phyloP scores from a whole-genome alignment of 331 rosid species.

The Quercus lobata region DNA sequence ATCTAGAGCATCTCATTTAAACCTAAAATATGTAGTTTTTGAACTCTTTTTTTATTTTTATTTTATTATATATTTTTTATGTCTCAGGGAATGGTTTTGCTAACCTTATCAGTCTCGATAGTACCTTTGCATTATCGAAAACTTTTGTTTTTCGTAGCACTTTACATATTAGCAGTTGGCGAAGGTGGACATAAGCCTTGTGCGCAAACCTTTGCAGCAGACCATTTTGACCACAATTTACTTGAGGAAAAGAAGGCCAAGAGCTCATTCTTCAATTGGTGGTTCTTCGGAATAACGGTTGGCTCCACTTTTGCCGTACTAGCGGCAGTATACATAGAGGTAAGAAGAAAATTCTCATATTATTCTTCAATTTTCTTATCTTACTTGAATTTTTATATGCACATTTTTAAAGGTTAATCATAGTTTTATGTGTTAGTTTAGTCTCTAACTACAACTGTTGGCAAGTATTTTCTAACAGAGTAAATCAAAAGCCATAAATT shows the following conservation, averaged over 20 bases:
- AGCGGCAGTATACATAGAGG: constrained; percentile 20
- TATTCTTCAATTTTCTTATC: background rate
- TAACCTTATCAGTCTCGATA: constrained; percentile 43
- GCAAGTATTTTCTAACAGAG: too few species aligned
- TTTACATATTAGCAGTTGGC: constrained; percentile 41
- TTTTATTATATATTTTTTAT: background rate
- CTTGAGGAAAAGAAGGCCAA: background rate
- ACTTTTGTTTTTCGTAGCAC: background rate
- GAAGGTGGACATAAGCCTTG: constrained; percentile 67
- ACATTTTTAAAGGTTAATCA: too few species aligned
- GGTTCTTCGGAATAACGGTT: constrained; percentile 43
- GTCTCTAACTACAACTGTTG: too few species aligned
- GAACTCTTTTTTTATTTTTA: too few species aligned
- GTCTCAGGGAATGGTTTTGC: constrained; percentile 44
- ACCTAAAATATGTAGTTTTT: background rate
- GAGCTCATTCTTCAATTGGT: constrained; percentile 30
- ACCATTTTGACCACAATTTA: constrained; percentile 53
- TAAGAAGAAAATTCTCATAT: background rate
- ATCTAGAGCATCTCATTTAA: too few species aligned
- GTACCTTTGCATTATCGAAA: constrained; percentile 11
- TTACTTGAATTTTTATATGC: background rate
- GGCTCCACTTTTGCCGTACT: constrained; percentile 38
- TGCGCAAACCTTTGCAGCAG: constrained; percentile 67
- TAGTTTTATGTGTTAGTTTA: too few species aligned
- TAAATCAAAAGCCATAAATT: too few species aligned